phyloP scores from a whole-genome alignment of 495 filamentous ascomycete genomes.

The Opeltia flavorubescens region DNA sequence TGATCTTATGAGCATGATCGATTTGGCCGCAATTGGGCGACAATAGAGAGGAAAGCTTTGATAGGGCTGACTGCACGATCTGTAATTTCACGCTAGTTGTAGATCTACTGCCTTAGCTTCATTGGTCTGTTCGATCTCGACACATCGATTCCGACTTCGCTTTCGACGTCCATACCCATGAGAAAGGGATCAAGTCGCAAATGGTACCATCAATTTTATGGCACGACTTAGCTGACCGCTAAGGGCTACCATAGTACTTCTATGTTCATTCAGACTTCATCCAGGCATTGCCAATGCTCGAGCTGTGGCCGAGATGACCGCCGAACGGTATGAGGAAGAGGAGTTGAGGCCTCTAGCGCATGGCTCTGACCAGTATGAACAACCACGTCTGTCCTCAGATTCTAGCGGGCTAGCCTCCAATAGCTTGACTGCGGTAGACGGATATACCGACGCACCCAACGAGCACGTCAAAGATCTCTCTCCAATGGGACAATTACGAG shows the following conservation, averaged over 20 bases:
- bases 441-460: conserved; percentile 35
- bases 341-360: conserved; percentile 12
- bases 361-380: conserved; percentile 10
- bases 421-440: conserved; percentile 64
- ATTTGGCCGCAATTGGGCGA: background rate
- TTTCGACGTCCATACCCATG: no score
- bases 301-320: conserved; percentile 11
- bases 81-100: background rate
- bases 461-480: conserved; percentile 14
- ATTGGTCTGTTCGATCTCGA: no score
- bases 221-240: no score
- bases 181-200: no score
- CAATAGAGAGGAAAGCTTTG: background rate
- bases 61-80: background rate
- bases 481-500: conserved; percentile 12
- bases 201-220: no score
- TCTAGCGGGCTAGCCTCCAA: conserved; percentile 59
- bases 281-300: background rate
- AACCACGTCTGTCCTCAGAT: conserved; percentile 34
- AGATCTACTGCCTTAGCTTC: background rate
- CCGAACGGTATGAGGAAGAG: conserved; percentile 12
- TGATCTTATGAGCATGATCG: background rate
- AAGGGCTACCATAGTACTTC: no score
- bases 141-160: no score
- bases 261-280: no score